Evolutionary conservation across 257 asterid genomes (phyloP), one percentile per base, ranked within the genome.

Genomic region (Scutellaria galericulata): DNA sequence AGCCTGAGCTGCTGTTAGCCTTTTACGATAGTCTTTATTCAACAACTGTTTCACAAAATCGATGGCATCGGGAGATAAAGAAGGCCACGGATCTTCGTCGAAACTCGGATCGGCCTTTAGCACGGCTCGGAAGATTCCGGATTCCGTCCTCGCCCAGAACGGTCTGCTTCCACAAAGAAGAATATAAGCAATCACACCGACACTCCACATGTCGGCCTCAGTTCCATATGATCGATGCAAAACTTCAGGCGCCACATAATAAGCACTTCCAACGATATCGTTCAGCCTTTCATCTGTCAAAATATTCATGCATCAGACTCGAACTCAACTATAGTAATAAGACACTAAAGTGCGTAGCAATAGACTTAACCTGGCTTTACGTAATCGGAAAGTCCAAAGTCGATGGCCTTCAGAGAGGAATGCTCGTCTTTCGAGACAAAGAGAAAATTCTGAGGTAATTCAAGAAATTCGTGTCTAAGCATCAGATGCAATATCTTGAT

Each of bases 191-290:
- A 90, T 87, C 41, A 90, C 96, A 62, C 96, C 96, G 42, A 90
- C 83, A 48, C 96, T 90, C 96, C 96, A 90, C 79, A 90, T 89
- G 80, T 90, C 96, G 5, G 95, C 92, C 79, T 90, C 95, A 5
- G 89, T 86, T 18, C 92, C 95, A 10, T 85, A 85, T 7, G 96
- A 90, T 80, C 86, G 76, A 70, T 89, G 96, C 79, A 90, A 69
- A 18, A 90, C 96, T 75, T 90, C 96, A 3, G 96, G 96, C 4
- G 96, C 96, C 63, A 90, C 96, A 20, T 88, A 90, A 76, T 87
- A 89, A 57, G 94, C 94, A 75, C 96, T 89, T 35, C 96, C 96
- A 55, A 89, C 96, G 48, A 90, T 90, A 80, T 87, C 95, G 39
- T 83, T 85, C 79, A 90, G 81, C 68, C 89, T 83, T 86, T 87